These are phyloP conservation scores for Funneliformis caledonium DNA, from an alignment of 371 early-diverging fungal genomes.

Conservation along the genomic window DNA sequence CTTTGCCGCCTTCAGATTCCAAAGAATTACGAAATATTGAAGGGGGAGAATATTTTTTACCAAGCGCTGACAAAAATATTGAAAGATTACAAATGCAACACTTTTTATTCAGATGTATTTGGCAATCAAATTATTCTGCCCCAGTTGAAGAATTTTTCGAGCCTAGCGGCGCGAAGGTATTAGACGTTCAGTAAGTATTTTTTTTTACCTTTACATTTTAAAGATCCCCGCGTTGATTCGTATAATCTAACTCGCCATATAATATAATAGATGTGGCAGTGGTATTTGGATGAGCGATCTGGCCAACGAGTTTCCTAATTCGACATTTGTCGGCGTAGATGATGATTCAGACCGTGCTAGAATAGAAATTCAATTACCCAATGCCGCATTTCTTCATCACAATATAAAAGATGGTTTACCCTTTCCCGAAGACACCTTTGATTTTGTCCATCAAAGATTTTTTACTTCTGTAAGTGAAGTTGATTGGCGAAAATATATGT, in stretches of 20 bases:
- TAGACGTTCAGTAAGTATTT: slow-evolving; percentile 27
- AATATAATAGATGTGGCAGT: slow-evolving; percentile 10
- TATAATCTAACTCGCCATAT: not conserved
- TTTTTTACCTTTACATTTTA: too few relatives aligned
- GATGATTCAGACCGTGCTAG: slow-evolving; percentile 13
- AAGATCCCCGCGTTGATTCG: not conserved
- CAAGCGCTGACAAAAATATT: slow-evolving; percentile 32
- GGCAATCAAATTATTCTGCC: slow-evolving; percentile 24
- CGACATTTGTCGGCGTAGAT: slow-evolving; percentile 37
- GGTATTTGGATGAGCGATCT: slow-evolving; percentile 22
- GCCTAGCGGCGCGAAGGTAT: not conserved
- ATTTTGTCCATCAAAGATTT: slow-evolving; percentile 21
- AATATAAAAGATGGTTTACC: slow-evolving; percentile 12
- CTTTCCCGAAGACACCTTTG: slow-evolving; percentile 13
- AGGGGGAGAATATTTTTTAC: slow-evolving; percentile 5
- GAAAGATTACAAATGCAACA: slow-evolving; percentile 33
- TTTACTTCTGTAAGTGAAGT: not conserved
- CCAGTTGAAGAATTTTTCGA: slow-evolving; percentile 18
- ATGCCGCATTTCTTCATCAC: slow-evolving; percentile 23
- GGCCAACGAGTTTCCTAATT: not conserved
- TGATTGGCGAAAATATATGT: not conserved
- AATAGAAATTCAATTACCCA: slow-evolving; percentile 15
- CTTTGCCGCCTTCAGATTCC: not conserved
- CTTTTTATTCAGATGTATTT: slow-evolving; percentile 19
- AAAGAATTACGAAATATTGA: not conserved